Evolutionary conservation across 345 rosid species (phyloP).

Genomic region (Kernera saxatilis): DNA sequence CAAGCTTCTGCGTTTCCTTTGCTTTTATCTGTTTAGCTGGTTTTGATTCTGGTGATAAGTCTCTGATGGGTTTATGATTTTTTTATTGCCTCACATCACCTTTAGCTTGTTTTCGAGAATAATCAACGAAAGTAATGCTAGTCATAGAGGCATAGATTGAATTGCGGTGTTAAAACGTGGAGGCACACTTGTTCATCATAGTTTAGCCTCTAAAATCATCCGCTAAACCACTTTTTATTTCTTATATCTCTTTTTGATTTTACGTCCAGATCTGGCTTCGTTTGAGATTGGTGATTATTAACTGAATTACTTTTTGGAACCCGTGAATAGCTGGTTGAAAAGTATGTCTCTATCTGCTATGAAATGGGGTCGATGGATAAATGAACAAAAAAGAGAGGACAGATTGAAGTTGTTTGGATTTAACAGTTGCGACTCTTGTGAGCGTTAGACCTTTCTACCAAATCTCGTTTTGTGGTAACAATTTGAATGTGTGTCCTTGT

Average conservation of each 20-base stretch:
- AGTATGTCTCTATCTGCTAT: neutral
- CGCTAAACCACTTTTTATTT: constrained; percentile 14
- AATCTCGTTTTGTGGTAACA: neutral
- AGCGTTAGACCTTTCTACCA: neutral
- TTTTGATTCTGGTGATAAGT: neutral
- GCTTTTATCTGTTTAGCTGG: too few relatives aligned
- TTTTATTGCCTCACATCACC: constrained; percentile 31
- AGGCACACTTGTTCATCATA: constrained; percentile 19
- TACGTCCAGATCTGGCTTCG: neutral
- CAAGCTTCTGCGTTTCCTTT: neutral
- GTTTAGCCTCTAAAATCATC: constrained; percentile 36
- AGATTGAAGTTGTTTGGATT: neutral
- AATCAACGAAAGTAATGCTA: constrained; percentile 29
- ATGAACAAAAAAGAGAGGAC: neutral
- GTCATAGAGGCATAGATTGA: constrained; percentile 32
- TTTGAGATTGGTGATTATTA: neutral
- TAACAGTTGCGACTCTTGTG: neutral
- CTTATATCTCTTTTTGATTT: neutral
- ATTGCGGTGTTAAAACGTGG: constrained; percentile 35
- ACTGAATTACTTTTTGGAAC: neutral
- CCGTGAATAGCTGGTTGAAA: neutral
- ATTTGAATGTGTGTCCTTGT: neutral
- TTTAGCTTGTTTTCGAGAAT: constrained; percentile 33
- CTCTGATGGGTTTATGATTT: neutral
- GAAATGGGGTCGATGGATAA: neutral